Percentiles rank a stretch among this genome's conserved stretches.
These are phyloP conservation scores for Aspergillus wentii DNA, from an alignment of 495 filamentous ascomycete genomes.

Conservation along the genomic window DNA sequence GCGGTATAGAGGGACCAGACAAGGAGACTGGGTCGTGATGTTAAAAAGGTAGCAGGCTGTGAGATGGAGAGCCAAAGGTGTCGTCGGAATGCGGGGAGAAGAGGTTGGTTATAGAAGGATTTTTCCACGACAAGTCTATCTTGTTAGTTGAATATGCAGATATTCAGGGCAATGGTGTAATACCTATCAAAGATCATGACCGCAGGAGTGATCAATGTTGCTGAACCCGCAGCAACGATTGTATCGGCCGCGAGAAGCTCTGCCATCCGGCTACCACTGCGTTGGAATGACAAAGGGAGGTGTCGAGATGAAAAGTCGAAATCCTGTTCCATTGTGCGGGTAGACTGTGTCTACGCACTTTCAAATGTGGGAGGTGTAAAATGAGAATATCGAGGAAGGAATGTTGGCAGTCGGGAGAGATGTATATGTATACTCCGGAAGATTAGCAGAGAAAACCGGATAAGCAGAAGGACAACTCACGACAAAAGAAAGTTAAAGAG, in stretches of 20 bases:
- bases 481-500: too few relatives aligned
- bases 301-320: slow-evolving; percentile 9
- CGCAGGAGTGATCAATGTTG: slow-evolving; percentile 32
- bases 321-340: slow-evolving; percentile 13
- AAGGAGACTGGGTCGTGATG: slow-evolving; percentile 70
- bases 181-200: slow-evolving; percentile 40
- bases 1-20: slow-evolving; percentile 81
- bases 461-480: too few relatives aligned
- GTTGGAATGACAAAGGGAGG: slow-evolving; percentile 21
- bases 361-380: too few relatives aligned
- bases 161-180: neutral
- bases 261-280: slow-evolving; percentile 25
- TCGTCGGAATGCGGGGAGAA: slow-evolving; percentile 56
- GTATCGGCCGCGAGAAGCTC: slow-evolving; percentile 30
- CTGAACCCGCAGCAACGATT: slow-evolving; percentile 32
- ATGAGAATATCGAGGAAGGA: too few relatives aligned
- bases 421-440: too few relatives aligned
- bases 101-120: slow-evolving; percentile 67
- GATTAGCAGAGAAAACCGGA: too few relatives aligned
- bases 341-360: too few relatives aligned
- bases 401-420: too few relatives aligned
- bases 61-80: slow-evolving; percentile 59
- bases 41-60: slow-evolving; percentile 62
- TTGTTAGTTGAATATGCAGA: slow-evolving; percentile 6
- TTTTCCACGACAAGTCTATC: slow-evolving; percentile 70